Evolutionary conservation across 2,329 filamentous ascomycete species (phyloP), one percentile per base, ranked within the genome.

Genomic region (Leptographium lundbergii): DNA sequence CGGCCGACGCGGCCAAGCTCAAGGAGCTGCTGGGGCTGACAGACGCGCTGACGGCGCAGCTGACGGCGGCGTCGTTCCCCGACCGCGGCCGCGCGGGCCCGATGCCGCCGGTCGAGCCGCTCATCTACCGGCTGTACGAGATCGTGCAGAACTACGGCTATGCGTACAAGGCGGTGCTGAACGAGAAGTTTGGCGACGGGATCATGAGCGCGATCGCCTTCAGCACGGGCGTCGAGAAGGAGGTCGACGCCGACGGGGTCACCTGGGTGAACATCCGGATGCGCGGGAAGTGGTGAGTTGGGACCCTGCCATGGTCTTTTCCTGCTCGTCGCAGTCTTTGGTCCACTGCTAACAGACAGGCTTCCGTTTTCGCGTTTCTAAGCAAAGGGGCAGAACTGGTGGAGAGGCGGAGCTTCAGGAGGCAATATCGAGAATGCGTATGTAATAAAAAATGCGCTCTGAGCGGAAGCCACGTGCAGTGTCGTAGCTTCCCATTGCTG

Each of bases 121-220:
- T 95, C 65, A 91, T 96, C 69, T 97, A 97, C 72, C 79, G 92
- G 2, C 72, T 96, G 61, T 96, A 90, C 71, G 92, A 97, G 78
- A 88, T 96, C 69, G 86, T 97, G 62, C 91, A 96, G 75, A 97
- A 96, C 72, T 96, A 96, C 68, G 92, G 92, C 1, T 95, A 96
- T 71, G 89, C 91, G 0, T 96, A 95, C 75, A 96, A 96, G 79
- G 91, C 91, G 0, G 82, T 97, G 5, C 71, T 96, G 72, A 96
- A 97, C 66, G 92, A 97, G 80, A 96, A 96, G 78, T 91, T 90
- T 69, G 88, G 88, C 0, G 88, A 91, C 69, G 92, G 92, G 1
- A 97, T 97, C 69, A 96, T 97, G 92, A 95, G 90, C 69, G 92
- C 91, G 1, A 96, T 96, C 68, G 84, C 85, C 19, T 96, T 96